Conservation (phyloP, 768 basidiomycete species). For the Pleurotus ostreatus region DNA sequence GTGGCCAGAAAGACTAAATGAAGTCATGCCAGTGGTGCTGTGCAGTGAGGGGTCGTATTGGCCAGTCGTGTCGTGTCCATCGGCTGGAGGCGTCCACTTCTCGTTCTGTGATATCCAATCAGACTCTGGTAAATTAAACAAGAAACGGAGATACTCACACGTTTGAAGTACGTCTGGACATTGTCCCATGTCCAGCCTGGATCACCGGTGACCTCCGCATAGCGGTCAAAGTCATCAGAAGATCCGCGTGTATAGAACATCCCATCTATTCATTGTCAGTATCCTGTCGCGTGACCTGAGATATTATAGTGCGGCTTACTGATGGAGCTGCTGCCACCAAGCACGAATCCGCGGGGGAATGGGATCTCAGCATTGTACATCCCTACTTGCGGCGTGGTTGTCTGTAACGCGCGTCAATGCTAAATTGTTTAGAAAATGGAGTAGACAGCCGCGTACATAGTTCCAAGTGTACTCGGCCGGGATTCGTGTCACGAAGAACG, state of each 20-base stretch:
- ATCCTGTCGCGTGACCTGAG: not conserved
- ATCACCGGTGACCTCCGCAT: conserved; percentile 19
- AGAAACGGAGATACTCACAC: conserved; percentile 10
- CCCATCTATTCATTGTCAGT: conserved; percentile 15
- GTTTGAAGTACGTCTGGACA: conserved; percentile 19
- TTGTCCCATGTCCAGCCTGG: conserved; percentile 25
- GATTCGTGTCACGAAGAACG: conserved; percentile 6
- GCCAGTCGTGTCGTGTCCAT: conserved; percentile 23
- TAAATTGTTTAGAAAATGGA: not conserved
- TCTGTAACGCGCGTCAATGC: conserved; percentile 2
- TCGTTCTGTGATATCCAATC: conserved; percentile 20
- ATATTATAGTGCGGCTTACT: conserved; percentile 16
- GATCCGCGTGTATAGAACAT: conserved; percentile 24
- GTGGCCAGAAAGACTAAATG: conserved; percentile 20
- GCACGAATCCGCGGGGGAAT: conserved; percentile 14
- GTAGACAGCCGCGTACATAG: conserved; percentile 14
- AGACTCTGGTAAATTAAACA: not conserved
- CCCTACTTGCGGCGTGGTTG: conserved; percentile 15
- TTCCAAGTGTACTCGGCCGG: conserved; percentile 16
- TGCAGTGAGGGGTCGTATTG: conserved; percentile 24
- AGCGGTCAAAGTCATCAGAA: conserved; percentile 21
- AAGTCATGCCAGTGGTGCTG: conserved; percentile 19
- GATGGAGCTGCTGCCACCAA: conserved; percentile 16
- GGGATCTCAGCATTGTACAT: conserved; percentile 12
- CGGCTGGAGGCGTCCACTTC: conserved; percentile 19